These are phyloP conservation scores for Colletotrichum sp. DNA, from an alignment of 2,329 filamentous ascomycete species.

Conservation along the genomic window DNA sequence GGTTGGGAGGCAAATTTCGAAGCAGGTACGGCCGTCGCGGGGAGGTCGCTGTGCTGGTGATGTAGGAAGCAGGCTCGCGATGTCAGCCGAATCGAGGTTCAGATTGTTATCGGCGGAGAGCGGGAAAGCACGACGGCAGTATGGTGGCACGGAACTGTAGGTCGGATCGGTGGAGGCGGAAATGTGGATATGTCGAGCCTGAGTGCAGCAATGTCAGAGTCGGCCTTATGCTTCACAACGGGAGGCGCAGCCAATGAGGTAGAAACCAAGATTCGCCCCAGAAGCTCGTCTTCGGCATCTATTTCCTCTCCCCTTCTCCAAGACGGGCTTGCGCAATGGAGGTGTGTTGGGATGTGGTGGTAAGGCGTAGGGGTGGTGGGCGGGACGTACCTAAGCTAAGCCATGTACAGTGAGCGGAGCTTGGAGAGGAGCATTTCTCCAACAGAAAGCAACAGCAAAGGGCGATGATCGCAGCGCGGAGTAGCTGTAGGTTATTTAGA, in stretches of 20 bases:
- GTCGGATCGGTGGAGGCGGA: neutral
- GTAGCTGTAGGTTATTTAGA: neutral
- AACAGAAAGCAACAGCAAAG: neutral
- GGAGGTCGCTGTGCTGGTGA: neutral
- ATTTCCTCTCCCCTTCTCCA: neutral
- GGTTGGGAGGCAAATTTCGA: neutral
- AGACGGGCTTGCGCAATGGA: neutral
- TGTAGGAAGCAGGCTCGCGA: neutral
- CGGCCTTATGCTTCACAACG: neutral
- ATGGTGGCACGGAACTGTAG: neutral
- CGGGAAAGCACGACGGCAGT: neutral
- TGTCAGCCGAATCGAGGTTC: slow-evolving; percentile 3
- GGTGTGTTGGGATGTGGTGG: neutral
- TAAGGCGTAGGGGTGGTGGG: neutral
- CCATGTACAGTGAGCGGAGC: neutral
- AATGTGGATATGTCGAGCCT: neutral
- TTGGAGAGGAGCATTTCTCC: slow-evolving; percentile 4
- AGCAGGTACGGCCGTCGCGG: neutral
- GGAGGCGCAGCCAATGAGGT: neutral
- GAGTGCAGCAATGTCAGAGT: neutral
- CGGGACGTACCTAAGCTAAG: slow-evolving; percentile 10
- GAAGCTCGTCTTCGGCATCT: neutral
- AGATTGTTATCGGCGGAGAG: slow-evolving; percentile 11
- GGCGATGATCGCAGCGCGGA: neutral
- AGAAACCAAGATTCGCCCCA: neutral